Evolutionary conservation across 441 rosid species (phyloP).

Genomic region (Euphorbia celastroides): DNA sequence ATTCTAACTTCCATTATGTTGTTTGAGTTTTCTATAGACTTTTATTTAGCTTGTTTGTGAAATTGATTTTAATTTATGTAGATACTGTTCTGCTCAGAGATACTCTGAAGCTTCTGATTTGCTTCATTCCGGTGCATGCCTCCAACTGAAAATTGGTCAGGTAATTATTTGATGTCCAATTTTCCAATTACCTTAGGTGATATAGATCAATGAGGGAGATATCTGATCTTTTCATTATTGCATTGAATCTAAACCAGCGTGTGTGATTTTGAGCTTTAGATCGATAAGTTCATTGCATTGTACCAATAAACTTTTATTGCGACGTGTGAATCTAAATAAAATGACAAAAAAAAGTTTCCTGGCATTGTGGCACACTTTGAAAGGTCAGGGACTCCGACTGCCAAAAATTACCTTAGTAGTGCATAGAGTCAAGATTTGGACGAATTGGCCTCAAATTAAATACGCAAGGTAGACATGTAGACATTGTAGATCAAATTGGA

Average conservation of each 20-base stretch:
- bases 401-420: not conserved
- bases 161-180: slow-evolving; percentile 32
- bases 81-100: slow-evolving; percentile 75
- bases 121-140: slow-evolving; percentile 74
- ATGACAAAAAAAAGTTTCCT: not conserved
- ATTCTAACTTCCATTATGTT: not conserved
- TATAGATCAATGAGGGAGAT: not conserved
- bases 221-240: slow-evolving; percentile 3
- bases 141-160: slow-evolving; percentile 71
- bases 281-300: not conserved
- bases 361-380: not conserved
- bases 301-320: not conserved
- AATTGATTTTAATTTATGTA: slow-evolving; percentile 21
- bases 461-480: not conserved
- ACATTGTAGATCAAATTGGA: not conserved
- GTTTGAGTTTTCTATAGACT: not conserved
- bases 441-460: not conserved
- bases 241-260: not conserved
- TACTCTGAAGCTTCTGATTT: slow-evolving; percentile 77
- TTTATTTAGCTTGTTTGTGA: not conserved
- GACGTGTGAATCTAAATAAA: not conserved
- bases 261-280: not conserved
- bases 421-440: not conserved
- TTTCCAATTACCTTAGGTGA: not conserved
- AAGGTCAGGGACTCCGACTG: not conserved